Conservation (phyloP, 345 rosid genomes). For the Citrus glauca region DNA sequence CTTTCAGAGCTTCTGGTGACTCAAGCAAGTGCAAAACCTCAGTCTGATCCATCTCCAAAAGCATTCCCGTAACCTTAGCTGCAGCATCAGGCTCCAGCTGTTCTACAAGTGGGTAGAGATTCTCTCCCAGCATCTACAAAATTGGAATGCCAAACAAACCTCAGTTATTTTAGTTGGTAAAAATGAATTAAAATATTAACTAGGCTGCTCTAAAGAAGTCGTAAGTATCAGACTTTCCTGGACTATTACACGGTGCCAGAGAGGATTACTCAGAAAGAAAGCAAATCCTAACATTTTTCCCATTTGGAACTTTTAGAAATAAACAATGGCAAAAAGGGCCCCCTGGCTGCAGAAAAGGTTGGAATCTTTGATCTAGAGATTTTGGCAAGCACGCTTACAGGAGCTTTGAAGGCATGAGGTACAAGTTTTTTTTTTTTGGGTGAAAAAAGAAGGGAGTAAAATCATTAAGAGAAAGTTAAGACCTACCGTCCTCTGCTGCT, state of each 20-base stretch:
- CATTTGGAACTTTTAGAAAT: neutral
- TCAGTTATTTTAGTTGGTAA: neutral
- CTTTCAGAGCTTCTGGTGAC: conserved; percentile 85
- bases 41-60: conserved; percentile 94
- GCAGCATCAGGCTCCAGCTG: conserved; percentile 86
- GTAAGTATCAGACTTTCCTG: neutral
- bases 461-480: neutral
- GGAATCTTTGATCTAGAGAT: neutral
- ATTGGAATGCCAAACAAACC: neutral
- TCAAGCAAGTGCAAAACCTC: conserved; percentile 92
- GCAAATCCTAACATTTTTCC: neutral
- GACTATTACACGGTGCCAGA: too few relatives aligned
- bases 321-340: neutral
- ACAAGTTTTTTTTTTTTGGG: too few relatives aligned
- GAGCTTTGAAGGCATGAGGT: neutral
- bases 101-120: conserved; percentile 88
- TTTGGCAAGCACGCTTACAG: neutral
- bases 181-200: neutral
- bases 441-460: too few relatives aligned
- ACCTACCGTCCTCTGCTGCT: conserved; percentile 84
- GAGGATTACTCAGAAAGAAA: neutral
- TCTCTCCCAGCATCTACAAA: conserved; percentile 89
- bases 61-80: conserved; percentile 97
- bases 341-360: neutral
- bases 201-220: neutral